Base-by-base conservation (phyloP, 2,329 filamentous ascomycete species). In the Colletotrichum spaethianum region DNA sequence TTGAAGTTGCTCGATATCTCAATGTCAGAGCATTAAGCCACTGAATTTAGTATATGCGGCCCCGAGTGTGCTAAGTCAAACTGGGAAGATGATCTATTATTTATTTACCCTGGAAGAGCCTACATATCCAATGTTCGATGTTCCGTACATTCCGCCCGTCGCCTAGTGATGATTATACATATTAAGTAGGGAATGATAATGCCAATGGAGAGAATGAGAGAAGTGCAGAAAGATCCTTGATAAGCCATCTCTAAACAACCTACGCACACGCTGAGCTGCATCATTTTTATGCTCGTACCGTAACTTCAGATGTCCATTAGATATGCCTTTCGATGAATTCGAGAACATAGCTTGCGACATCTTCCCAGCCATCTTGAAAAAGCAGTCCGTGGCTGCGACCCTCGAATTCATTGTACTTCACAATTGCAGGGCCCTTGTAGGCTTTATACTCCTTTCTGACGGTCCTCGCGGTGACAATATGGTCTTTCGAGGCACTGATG, bases 381-480 rank as follows among this genome's bases (percentile, higher is more conserved):
- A 77, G 59, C 56, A 76, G 74, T 0, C 74, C 75, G 46, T 76
- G 76, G 12, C 73, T 73, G 11, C 67, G 48, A 0, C 74, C 74
- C 12, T 74, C 66, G 20, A 77, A 76, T 31, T 74, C 36, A 59
- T 76, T 76, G 23, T 67, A 67, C 20, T 76, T 71, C 18, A 76
- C 75, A 1, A 70, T 11, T 0, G 75, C 68, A 14, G 63, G 60
- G 2, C 74, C 72, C 9, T 52, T 55, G 46, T 77, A 77, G 2
- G 74, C 71, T 4, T 66, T 63, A 62, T 67, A 76, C 66, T 76
- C 74, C 18, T 70, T 68, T 40, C 63, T 60, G 0, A 77, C 75
- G 5, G 71, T 74, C 23, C 57, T 66, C 16, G 68, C 63, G 1
- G 76, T 74, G 5, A 77, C 74, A 2, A 76, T 73, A 36, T 76